Evolutionary conservation across 306 rosid genomes (phyloP), one percentile per base, ranked within the genome.

Genomic region (Inga oerstediana): DNA sequence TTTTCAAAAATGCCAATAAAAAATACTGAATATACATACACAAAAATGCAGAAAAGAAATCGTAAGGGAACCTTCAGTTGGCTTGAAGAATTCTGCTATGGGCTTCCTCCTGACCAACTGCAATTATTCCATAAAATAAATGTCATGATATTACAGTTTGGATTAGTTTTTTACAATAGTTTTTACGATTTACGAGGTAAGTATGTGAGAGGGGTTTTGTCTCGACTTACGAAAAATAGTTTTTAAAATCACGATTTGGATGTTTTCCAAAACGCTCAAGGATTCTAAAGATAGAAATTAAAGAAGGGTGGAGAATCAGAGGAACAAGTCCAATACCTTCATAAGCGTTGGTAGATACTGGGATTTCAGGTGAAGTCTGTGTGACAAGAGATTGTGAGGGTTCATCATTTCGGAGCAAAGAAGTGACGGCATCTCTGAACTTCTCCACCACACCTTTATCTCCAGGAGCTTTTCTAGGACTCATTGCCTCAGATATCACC

Each of bases 401-500:
- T 45, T 88, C 94, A 52, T 86, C 89, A 30, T 83, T 88, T 83
- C 86, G 78, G 67, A 93, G 92, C 85, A 96, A 83, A 75, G 97
- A 93, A 86, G 84, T 79, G 20, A 96, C 93, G 68, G 97, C 97
- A 77, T 93, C 94, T 84, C 81, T 90, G 76, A 96, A 91, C 86
- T 90, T 93, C 86, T 90, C 94, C 81, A 94, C 87, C 54, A 96
- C 91, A 41, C 98, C 95, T 3, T 79, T 85, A 78, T 85, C 95
- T 48, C 87, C 84, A 2, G 91, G 90, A 79, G 70, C 68, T 85
- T 69, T 89, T 78, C 80, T 82, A 1, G 98, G 96, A 86, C 96
- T 91, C 81, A 91, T 87, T 76, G 86, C 93, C 65, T 91, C 97
- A 20, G 98, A 93, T 80, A 95, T 91, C 62, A 91, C 98, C 79